These are phyloP conservation scores for Fusarium nodosum DNA, from an alignment of 2,329 filamentous ascomycete species.

Conservation along the genomic window DNA sequence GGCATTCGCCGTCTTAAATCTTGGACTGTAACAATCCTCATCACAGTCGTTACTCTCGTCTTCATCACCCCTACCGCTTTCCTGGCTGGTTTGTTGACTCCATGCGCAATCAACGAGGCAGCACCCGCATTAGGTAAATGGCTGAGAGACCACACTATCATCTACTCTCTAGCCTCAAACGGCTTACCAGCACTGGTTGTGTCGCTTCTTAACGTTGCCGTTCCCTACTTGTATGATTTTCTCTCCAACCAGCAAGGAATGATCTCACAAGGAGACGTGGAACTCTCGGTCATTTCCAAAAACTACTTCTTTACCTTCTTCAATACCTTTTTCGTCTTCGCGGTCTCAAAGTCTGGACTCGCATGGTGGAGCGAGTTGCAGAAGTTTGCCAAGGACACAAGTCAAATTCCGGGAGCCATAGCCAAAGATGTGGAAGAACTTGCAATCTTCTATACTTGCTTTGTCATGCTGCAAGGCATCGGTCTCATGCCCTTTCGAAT, in stretches of 20 bases:
- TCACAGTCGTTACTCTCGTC: constrained; percentile 85
- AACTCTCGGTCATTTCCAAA: constrained; percentile 95
- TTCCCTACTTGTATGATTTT: constrained; percentile 95
- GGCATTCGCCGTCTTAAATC: constrained; percentile 79
- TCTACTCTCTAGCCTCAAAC: constrained; percentile 84
- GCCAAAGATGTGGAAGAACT: constrained; percentile 81
- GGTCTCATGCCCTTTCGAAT: constrained; percentile 93
- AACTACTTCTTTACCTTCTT: constrained; percentile 99
- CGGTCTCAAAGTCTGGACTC: constrained; percentile 85
- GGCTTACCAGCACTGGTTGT: constrained; percentile 88
- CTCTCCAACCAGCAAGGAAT: constrained; percentile 92
- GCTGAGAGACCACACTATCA: constrained; percentile 76
- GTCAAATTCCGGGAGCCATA: constrained; percentile 79
- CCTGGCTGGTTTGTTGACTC: constrained; percentile 82
- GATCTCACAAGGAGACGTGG: constrained; percentile 94
- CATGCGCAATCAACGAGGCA: constrained; percentile 82
- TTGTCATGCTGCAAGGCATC: constrained; percentile 93
- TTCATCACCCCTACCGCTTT: constrained; percentile 88
- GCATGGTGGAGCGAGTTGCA: constrained; percentile 80
- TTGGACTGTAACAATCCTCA: constrained; percentile 87
- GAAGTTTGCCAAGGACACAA: constrained; percentile 82
- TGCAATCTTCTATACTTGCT: constrained; percentile 89
- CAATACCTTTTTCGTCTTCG: constrained; percentile 97
- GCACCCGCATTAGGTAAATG: constrained; percentile 77
- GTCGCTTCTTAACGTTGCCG: constrained; percentile 87